Conservation (phyloP, 495 filamentous ascomycete species). For the Lophium mytilinum region DNA sequence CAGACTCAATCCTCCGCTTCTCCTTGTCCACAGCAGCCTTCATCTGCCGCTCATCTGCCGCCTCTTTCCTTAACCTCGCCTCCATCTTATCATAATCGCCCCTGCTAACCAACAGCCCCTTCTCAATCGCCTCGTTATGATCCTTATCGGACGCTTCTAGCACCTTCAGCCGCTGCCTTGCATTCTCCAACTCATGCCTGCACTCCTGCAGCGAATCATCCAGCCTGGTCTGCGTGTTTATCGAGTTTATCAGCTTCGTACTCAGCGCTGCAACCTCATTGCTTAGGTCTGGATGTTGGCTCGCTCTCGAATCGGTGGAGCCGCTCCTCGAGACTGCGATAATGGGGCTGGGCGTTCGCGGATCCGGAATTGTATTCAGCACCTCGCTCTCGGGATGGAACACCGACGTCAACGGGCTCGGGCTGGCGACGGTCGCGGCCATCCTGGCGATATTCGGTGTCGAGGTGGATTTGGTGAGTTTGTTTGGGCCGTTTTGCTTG, state of each 20-base stretch:
- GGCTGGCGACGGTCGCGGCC: not conserved
- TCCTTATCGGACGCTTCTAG: conserved; percentile 62
- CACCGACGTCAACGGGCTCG: not conserved
- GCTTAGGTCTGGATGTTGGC: conserved; percentile 64
- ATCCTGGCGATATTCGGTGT: conserved; percentile 19
- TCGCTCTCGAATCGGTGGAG: conserved; percentile 15
- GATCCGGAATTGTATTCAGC: conserved; percentile 31
- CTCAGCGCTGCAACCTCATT: conserved; percentile 85
- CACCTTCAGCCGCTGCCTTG: conserved; percentile 56
- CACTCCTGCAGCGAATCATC: conserved; percentile 81
- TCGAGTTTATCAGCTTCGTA: conserved; percentile 91
- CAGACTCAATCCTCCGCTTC: conserved; percentile 66
- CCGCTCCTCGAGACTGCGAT: conserved; percentile 9
- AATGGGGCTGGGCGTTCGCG: conserved; percentile 21
- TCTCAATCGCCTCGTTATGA: conserved; percentile 61
- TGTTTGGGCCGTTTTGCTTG: conserved; percentile 3
- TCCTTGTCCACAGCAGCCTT: conserved; percentile 57
- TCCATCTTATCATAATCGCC: conserved; percentile 63
- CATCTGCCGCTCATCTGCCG: conserved; percentile 54
- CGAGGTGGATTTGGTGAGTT: conserved; percentile 26
- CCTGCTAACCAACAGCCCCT: conserved; percentile 61
- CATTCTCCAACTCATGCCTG: conserved; percentile 72
- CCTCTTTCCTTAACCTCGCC: conserved; percentile 55
- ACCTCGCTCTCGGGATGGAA: conserved; percentile 11
- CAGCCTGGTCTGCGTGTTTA: conserved; percentile 90